Percentiles rank a stretch among this genome's conserved stretches.
phyloP scores from a whole-genome alignment of 2,329 filamentous ascomycete genomes.

The Golovinomyces cichoracearum region DNA sequence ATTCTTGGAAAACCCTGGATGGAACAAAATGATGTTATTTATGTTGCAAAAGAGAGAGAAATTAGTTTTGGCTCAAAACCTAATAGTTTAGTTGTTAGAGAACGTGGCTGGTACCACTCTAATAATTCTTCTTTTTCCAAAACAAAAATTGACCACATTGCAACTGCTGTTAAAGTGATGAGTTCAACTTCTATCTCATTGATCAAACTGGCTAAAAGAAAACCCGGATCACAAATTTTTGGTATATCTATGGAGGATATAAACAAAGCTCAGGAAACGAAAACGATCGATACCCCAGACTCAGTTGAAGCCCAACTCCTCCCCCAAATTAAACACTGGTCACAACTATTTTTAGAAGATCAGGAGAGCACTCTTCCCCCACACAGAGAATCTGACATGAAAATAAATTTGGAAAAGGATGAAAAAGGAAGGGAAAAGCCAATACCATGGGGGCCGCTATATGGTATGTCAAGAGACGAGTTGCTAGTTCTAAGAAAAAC shows the following conservation, averaged over 20 bases:
- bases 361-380: not conserved
- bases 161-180: not conserved
- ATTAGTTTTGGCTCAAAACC: not conserved
- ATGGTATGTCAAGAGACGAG: not conserved
- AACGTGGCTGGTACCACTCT: not conserved
- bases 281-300: not conserved
- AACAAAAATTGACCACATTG: not conserved
- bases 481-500: not conserved
- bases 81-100: not conserved
- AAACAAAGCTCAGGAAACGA: not conserved
- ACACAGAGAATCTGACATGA: not conserved
- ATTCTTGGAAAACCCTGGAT: not conserved
- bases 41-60: not conserved
- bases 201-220: not conserved
- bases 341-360: not conserved
- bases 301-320: not conserved
- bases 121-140: not conserved
- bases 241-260: not conserved
- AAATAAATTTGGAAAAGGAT: not conserved
- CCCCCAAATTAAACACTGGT: not conserved
- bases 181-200: not conserved
- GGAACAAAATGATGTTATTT: not conserved
- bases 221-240: not conserved
- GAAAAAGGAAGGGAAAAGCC: not conserved
- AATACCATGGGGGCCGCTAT: not conserved